Evolutionary conservation across 192 early-diverging fungal species (phyloP).

Genomic region (Chytriomyces confervae): DNA sequence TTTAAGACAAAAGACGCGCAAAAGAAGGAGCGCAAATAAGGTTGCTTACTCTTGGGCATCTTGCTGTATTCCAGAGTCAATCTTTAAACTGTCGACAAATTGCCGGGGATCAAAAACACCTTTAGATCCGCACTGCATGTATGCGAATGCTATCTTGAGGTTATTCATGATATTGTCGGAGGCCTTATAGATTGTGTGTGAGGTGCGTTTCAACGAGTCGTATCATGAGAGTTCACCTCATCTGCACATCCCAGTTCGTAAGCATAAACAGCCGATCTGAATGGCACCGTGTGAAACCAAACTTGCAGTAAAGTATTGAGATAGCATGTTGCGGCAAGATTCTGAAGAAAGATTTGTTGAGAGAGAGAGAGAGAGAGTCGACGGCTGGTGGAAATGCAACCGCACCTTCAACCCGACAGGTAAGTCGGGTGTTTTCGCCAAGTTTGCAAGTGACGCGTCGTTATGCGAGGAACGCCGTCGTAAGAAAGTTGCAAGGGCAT

Average conservation of each 20-base stretch:
- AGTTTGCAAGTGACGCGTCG: background rate
- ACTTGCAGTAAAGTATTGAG: slow-evolving; percentile 80
- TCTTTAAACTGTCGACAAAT: slow-evolving; percentile 30
- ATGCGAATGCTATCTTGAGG: slow-evolving; percentile 23
- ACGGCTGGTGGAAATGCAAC: too few relatives aligned
- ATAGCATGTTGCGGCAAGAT: slow-evolving; percentile 91
- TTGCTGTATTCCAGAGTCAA: slow-evolving; percentile 37
- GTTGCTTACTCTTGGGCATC: slow-evolving; percentile 38
- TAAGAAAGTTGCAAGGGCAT: slow-evolving; percentile 8
- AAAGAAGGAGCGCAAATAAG: too few relatives aligned
- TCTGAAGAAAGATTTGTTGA: slow-evolving; percentile 31
- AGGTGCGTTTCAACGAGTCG: background rate
- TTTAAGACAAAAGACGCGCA: background rate
- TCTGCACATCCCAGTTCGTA: background rate
- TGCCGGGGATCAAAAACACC: slow-evolving; percentile 21
- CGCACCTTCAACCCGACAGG: slow-evolving; percentile 16
- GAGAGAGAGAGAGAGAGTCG: too few relatives aligned
- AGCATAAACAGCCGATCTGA: slow-evolving; percentile 25
- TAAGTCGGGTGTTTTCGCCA: background rate
- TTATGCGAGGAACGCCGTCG: slow-evolving; percentile 42
- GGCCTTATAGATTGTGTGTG: background rate
- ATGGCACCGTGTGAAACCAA: slow-evolving; percentile 38
- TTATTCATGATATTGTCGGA: slow-evolving; percentile 15
- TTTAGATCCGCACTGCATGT: slow-evolving; percentile 23
- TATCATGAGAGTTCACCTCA: background rate